Evolutionary conservation across 1,284 basidiomycete species (phyloP), one percentile per base, ranked within the genome.

Genomic region (Trametes versicolor): DNA sequence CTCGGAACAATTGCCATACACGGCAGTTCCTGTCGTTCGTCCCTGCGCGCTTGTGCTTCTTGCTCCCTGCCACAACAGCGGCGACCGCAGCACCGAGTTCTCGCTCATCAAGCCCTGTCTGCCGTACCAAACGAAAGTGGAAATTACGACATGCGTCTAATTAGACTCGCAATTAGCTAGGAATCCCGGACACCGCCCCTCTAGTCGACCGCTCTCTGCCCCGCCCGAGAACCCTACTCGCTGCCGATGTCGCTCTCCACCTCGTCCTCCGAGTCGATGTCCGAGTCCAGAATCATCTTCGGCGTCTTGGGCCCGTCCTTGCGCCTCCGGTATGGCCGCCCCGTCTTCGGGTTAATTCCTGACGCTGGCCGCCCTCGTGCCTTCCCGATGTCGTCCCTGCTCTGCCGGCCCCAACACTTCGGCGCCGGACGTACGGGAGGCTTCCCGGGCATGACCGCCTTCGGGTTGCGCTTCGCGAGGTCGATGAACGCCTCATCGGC

Each of bases 391-490:
- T 51, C 37, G 58, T 51, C 51, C 50, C 36, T 34, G 23, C 41
- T 49, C 27, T 32, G 29, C 2, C 49, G 25, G 27, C 58, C 50
- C 58, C 58, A 60, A 32, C 58, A 53, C 1, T 27, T 21, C 3
- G 58, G 58, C 19, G 49, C 37, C 2, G 39, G 50, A 19, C 17
- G 58, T 9, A 8, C 25, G 12, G 27, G 49, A 19, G 58, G 58
- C 6, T 15, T 7, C 12, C 58, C 58, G 8, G 58, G 58, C 5
- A 52, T 27, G 50, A 60, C 58, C 9, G 49, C 58, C 4, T 45
- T 45, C n/a, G 49, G 50, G 27, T 53, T 52, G 12, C 58, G 49
- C n/a, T 36, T 27, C 1, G 58, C 58, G 50, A 60, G 58, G 58
- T 60, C 58, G 41, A 53, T 53, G 29, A 45, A 34, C 1, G 43